Evolutionary conservation across 805 yeast genomes (phyloP).

Genomic region (Cephaloascus fragrans): DNA sequence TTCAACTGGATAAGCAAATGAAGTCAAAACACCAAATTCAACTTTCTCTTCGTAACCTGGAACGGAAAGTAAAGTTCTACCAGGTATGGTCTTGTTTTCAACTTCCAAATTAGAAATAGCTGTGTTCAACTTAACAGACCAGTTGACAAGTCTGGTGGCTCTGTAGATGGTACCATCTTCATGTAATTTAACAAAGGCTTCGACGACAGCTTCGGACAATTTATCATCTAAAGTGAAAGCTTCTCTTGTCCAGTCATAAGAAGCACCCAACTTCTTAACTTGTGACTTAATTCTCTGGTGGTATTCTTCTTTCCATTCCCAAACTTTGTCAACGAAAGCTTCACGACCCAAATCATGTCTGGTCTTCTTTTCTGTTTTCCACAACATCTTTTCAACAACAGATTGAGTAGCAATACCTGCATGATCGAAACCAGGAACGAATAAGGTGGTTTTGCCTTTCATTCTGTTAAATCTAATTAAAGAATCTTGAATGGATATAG

Average conservation of each 20-base stretch:
- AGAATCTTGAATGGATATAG: conserved; percentile 90
- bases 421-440: conserved; percentile 95
- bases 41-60: conserved; percentile 87
- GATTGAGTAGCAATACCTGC: conserved; percentile 99
- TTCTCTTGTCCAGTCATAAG: conserved; percentile 94
- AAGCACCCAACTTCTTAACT: conserved; percentile 83
- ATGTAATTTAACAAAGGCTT: conserved; percentile 84
- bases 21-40: conserved; percentile 96
- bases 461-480: conserved; percentile 90
- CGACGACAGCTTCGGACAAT: conserved; percentile 70
- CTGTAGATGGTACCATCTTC: conserved; percentile 95
- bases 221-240: conserved; percentile 85
- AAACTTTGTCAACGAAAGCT: conserved; percentile 74
- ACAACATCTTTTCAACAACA: conserved; percentile 91
- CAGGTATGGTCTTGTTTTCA: conserved; percentile 81
- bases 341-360: conserved; percentile 96
- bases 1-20: conserved; percentile 85
- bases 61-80: conserved; percentile 69
- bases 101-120: conserved; percentile 96
- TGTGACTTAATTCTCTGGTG: conserved; percentile 80
- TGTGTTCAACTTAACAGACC: conserved; percentile 93
- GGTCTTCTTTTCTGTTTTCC: conserved; percentile 81
- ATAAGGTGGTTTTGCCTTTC: conserved; percentile 91
- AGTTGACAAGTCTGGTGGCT: conserved; percentile 86
- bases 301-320: conserved; percentile 98